Percentiles rank a stretch among this genome's conserved stretches.
These are phyloP conservation scores for Drosera spatulata DNA, from an alignment of 179 eudicot species.

Conservation along the genomic window DNA sequence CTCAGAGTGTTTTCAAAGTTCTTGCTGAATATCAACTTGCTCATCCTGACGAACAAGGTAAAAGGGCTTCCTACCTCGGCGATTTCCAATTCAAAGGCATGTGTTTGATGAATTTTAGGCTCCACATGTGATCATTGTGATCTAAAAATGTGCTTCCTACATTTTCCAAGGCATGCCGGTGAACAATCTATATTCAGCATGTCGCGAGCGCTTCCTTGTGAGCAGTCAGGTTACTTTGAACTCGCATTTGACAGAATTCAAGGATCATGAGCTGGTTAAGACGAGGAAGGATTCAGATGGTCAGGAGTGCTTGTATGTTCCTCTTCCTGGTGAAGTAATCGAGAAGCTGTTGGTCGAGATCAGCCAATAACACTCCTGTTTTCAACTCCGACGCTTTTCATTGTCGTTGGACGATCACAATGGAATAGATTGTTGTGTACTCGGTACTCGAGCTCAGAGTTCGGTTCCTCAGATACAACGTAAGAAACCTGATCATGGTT, in stretches of 20 bases:
- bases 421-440: no score
- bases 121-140: not conserved
- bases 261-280: conserved; percentile 87
- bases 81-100: no score
- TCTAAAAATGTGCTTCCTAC: not conserved
- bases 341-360: conserved; percentile 65
- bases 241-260: conserved; percentile 88
- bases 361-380: conserved; percentile 9
- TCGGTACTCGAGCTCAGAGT: no score
- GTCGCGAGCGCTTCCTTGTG: conserved; percentile 82
- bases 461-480: no score
- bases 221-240: conserved; percentile 87
- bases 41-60: conserved; percentile 80
- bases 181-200: conserved; percentile 44
- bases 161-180: conserved; percentile 59
- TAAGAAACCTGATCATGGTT: no score
- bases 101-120: no score
- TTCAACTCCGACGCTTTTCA: not conserved
- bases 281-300: conserved; percentile 73
- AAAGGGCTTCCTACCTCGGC: conserved; percentile 1
- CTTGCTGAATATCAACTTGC: conserved; percentile 78
- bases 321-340: conserved; percentile 70
- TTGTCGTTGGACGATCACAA: no score
- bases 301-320: conserved; percentile 79
- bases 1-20: conserved; percentile 88